Base-by-base conservation (phyloP, 164 flowering plant genomes). In the Dillenia suffruticosa region DNA sequence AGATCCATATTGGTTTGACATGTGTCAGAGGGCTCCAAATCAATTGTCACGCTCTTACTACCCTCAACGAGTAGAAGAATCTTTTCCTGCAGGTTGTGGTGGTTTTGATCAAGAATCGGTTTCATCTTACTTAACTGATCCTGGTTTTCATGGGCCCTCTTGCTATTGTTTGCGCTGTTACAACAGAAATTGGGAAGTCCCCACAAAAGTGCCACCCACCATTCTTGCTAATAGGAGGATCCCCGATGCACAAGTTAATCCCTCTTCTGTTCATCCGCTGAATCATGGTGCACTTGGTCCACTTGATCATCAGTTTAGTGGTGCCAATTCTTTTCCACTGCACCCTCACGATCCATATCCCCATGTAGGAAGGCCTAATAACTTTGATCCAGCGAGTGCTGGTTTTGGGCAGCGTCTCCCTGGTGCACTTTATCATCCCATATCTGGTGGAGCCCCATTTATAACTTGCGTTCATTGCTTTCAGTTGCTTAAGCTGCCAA, bases 371-470 rank as follows among this genome's bases (percentile, higher is more conserved):
- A 72, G 75, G 75, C 76, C 84, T 16, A 73, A 71, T 64, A 85
- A 79, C 55, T 51, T 79, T 53, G 80, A 74, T 44, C 65, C 60
- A 13, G 81, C 72, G 12, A 65, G 65, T 57, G 77, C 68, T 64
- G 76, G 74, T 67, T 73, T 70, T 67, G 66, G 59, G 66, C 73
- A 55, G 22, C 55, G 51, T 50, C 79, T 58, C 59, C 78, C 70
- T 53, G 62, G 51, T 51, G 77, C 70, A 3, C 64, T 43, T 46
- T 81, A 77, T 64, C 77, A 22, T 48, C 97, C 98, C 1, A 44
- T 86, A 22, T 79, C 79, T 15, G 88, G 90, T 60, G 98, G 89
- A 51, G 82, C 98, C 10, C 98, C 98, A 40, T 90, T 88, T 66
- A 43, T 90, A 14, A 67, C 81, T 10, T 93, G 98, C 69, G 17